These are phyloP conservation scores for Dissophora ornata DNA, from an alignment of 192 early-diverging fungal genomes.

Conservation along the genomic window DNA sequence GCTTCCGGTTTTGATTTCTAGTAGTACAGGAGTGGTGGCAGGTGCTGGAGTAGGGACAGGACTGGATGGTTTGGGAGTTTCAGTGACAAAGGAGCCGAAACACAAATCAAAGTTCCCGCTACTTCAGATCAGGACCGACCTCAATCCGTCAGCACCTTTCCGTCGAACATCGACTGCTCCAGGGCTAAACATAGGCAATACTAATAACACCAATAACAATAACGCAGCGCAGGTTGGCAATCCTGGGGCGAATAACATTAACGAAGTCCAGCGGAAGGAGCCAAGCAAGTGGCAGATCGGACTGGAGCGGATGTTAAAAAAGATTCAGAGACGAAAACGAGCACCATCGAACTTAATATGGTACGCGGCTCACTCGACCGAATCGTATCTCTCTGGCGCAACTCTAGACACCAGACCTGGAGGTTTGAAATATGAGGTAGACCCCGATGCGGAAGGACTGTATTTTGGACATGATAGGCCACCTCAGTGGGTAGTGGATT, in stretches of 20 bases:
- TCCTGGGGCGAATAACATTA: neutral
- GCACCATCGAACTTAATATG: slow-evolving; percentile 47
- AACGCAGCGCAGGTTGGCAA: neutral
- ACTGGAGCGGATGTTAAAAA: slow-evolving; percentile 46
- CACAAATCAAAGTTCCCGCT: slow-evolving; percentile 23
- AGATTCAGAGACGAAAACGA: slow-evolving; percentile 41
- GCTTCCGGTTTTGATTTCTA: slow-evolving; percentile 1
- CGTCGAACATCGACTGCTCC: slow-evolving; percentile 3
- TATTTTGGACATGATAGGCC: slow-evolving; percentile 29
- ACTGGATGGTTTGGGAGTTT: no score
- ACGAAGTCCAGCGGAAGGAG: slow-evolving; percentile 10
- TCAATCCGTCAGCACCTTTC: slow-evolving; percentile 2
- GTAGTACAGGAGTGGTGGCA: slow-evolving; percentile 1
- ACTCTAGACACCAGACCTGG: slow-evolving; percentile 14
- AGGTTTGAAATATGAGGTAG: neutral
- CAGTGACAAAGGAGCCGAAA: slow-evolving; percentile 5
- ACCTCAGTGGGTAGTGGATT: slow-evolving; percentile 35
- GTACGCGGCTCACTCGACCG: slow-evolving; percentile 39
- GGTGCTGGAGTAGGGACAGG: neutral
- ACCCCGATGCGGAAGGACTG: slow-evolving; percentile 19
- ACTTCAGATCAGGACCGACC: slow-evolving; percentile 45
- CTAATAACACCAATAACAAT: neutral
- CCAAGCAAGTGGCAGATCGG: slow-evolving; percentile 39
- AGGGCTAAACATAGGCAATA: no score
- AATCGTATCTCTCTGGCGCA: slow-evolving; percentile 24